Percentiles rank a stretch among this genome's conserved stretches.
These are phyloP conservation scores for Kurtzmaniella quercitrusa DNA, from an alignment of 1,139 yeast species.

Conservation along the genomic window DNA sequence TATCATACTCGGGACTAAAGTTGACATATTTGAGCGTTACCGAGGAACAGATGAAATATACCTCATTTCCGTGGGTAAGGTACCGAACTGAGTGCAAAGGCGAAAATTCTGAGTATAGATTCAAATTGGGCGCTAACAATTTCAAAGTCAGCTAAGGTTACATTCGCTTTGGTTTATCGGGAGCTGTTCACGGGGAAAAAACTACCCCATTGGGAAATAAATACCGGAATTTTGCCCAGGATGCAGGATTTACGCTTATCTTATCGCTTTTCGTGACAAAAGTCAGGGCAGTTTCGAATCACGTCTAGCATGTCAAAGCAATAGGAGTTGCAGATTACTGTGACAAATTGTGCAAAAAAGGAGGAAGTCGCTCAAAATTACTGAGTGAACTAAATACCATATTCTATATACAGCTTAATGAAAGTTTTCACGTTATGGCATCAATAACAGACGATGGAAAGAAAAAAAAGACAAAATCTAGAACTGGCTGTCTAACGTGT, in stretches of 20 bases:
- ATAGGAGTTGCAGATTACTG: not conserved
- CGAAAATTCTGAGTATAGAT: slow-evolving; percentile 21
- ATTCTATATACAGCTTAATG: not conserved
- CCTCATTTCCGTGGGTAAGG: slow-evolving; percentile 47
- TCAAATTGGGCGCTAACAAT: slow-evolving; percentile 24
- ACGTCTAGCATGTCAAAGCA: not conserved
- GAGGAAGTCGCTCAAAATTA: not conserved
- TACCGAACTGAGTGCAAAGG: slow-evolving; percentile 29
- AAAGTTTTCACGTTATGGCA: not conserved
- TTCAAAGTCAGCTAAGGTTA: slow-evolving; percentile 12
- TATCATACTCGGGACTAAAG: slow-evolving; percentile 41
- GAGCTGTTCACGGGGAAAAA: not conserved
- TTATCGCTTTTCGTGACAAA: slow-evolving; percentile 1
- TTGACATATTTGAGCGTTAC: slow-evolving; percentile 38
- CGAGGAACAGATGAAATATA: slow-evolving; percentile 38
- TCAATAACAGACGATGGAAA: not conserved
- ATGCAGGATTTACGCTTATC: slow-evolving; percentile 3
- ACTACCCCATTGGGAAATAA: not conserved
- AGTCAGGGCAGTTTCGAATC: not conserved
- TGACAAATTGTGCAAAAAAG: not conserved
- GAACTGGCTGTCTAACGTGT: slow-evolving; percentile 87
- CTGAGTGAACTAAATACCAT: not conserved
- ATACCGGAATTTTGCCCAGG: not conserved
- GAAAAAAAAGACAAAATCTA: slow-evolving; percentile 44
- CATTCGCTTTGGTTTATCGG: not conserved